Conservation (phyloP, 805 yeast genomes). For the Myxozyma neglecta region DNA sequence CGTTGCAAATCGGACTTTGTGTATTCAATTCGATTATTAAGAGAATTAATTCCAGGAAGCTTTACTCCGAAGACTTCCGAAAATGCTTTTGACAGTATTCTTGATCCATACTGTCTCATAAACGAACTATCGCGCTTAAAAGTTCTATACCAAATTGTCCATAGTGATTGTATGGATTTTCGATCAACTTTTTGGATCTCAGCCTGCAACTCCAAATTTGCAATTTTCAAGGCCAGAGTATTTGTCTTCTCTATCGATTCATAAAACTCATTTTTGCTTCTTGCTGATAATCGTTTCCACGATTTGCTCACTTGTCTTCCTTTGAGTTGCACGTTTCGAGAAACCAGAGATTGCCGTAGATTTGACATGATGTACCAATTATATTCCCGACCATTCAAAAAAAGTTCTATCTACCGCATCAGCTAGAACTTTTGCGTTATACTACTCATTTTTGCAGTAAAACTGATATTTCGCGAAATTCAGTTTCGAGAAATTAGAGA, state of each 20-base stretch:
- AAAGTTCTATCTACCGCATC: too few species aligned
- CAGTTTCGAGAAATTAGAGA: too few species aligned
- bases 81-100: constrained; percentile 1
- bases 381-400: too few species aligned
- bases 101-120: neutral
- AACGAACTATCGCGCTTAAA: neutral
- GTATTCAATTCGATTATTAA: neutral
- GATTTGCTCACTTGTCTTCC: too few species aligned
- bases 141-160: neutral
- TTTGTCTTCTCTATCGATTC: neutral
- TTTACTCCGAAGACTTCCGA: neutral
- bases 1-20: constrained; percentile 2
- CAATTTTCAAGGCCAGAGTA: neutral
- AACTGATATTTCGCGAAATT: too few species aligned
- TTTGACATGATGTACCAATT: too few species aligned
- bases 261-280: too few species aligned
- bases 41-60: neutral
- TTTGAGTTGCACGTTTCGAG: too few species aligned
- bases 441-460: too few species aligned
- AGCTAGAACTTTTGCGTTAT: too few species aligned
- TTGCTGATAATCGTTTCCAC: too few species aligned
- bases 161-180: neutral
- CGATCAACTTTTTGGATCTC: neutral
- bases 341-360: too few species aligned
- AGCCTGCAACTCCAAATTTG: neutral